Base-by-base conservation (phyloP, 106 monocot genomes). In the Phalaenopsis aphrodite region DNA sequence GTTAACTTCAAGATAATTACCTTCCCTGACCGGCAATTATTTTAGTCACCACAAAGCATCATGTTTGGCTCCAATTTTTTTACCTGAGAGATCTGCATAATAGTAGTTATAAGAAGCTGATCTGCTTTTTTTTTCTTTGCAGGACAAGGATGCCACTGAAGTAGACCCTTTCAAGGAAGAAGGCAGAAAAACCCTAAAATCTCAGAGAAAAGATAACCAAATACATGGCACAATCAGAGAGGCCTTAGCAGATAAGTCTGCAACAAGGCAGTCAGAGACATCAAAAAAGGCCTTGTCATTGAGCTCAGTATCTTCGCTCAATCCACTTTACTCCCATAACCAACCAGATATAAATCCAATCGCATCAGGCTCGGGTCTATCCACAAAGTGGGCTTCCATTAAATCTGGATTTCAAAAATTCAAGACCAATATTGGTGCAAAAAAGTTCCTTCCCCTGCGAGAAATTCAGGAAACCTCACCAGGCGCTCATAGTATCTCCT, bases 341-440 rank as follows among this genome's bases (percentile, higher is more conserved):
- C 83, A 80, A 41, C 80, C 82, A 52, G 76, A 47, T 66, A 61
- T 78, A 16, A 30, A 23, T 47, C n/a, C 75, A 2, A 43, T 75
- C 0, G 74, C 57, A 5, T 76, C 89, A 23, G 19, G 90, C 10
- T 43, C 87, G 37, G 88, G 91, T 2, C 30, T 97, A 37, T 75
- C 90, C 19, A 86, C 90, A 46, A 94, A 87, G 42, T 97, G 94
- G 97, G 78, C 87, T 38, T 90, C 88, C 8, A 90, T 94, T 92
- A 97, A 92, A 79, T 83, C 43, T 11, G 90, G 92, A 2, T 88
- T 97, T 42, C 94, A 94, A 82, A 92, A 74, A 67, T 85, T 97
- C 72, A 92, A 82, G 76, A 81, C 86, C 41, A 97, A 92, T 64
- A 80, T 94, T 46, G 90, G 88, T 12, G 56, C 85, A 14, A 92